Evolutionary conservation across 2,329 filamentous ascomycete species (phyloP).

Genomic region (Boeremia lycopersici): DNA sequence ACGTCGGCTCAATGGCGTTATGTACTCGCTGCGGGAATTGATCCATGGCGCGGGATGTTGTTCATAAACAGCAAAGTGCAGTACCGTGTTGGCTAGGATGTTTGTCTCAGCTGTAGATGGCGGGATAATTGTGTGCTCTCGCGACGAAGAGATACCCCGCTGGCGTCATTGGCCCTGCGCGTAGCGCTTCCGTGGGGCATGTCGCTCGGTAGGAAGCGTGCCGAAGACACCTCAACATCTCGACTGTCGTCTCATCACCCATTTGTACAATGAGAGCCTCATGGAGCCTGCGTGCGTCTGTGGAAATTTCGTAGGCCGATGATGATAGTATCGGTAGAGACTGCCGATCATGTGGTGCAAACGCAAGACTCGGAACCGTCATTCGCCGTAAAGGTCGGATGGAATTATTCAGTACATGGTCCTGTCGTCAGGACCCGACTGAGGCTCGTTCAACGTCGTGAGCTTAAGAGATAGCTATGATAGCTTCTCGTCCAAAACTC

Average conservation of each 20-base stretch:
- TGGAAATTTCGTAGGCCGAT: neutral
- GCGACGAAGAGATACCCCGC: conserved; percentile 29
- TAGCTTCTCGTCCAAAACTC: too few species aligned
- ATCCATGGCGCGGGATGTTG: conserved; percentile 22
- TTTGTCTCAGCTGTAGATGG: conserved; percentile 20
- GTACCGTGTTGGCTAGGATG: conserved; percentile 23
- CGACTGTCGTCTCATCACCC: neutral
- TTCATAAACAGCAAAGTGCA: conserved; percentile 18
- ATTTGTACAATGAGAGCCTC: neutral
- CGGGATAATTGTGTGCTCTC: conserved; percentile 33
- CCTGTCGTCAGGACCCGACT: too few species aligned
- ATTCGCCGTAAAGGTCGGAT: neutral
- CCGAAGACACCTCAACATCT: conserved; percentile 19
- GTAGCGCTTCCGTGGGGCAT: conserved; percentile 20
- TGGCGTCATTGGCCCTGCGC: conserved; percentile 20
- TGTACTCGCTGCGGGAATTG: conserved; percentile 21
- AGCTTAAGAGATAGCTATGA: too few species aligned
- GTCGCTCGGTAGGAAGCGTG: conserved; percentile 20
- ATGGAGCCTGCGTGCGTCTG: neutral
- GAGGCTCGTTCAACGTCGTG: too few species aligned
- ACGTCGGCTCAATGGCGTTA: conserved; percentile 15
- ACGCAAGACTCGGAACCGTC: neutral
- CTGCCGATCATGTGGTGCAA: neutral
- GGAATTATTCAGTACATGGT: too few species aligned
- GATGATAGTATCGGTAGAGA: neutral